phyloP scores from a whole-genome alignment of 805 yeast species.

The Saccharomyces paradoxus region DNA sequence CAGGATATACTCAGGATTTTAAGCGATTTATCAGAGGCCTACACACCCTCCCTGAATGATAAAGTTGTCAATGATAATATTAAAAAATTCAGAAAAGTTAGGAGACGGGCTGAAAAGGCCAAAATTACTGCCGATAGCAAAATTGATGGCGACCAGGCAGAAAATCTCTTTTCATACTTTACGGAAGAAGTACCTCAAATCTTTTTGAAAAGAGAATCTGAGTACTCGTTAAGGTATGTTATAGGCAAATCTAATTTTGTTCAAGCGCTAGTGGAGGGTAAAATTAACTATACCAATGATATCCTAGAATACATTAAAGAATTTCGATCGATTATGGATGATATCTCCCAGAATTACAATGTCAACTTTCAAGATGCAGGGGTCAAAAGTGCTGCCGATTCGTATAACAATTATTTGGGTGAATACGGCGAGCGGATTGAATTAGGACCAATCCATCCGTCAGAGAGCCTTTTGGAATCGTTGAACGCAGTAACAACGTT shows the following conservation, averaged over 20 bases:
- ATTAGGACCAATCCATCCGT: constrained; percentile 2
- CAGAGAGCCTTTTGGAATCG: constrained; percentile 9
- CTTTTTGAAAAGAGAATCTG: constrained; percentile 16
- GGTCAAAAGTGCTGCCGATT: constrained; percentile 51
- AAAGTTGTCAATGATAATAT: constrained; percentile 75
- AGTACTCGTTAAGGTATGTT: constrained; percentile 19
- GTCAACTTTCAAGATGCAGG: constrained; percentile 72
- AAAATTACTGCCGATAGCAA: constrained; percentile 16
- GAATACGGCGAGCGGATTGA: constrained; percentile 9
- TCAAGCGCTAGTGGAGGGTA: constrained; percentile 17
- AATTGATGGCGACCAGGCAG: constrained; percentile 18
- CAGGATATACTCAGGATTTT: constrained; percentile 33
- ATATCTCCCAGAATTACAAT: constrained; percentile 48
- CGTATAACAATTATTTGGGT: constrained; percentile 28
- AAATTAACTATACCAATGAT: constrained; percentile 14
- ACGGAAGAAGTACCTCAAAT: constrained; percentile 20
- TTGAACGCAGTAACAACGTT: constrained; percentile 10
- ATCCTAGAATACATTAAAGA: constrained; percentile 16
- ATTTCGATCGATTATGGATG: constrained; percentile 39
- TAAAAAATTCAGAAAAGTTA: constrained; percentile 38
- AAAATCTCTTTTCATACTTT: constrained; percentile 20
- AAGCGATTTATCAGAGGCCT: constrained; percentile 43
- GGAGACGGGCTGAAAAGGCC: constrained; percentile 17
- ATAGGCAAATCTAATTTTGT: constrained; percentile 24
- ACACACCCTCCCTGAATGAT: constrained; percentile 80